Base-by-base conservation (phyloP, 2,329 filamentous ascomycete species). In the Fusarium dimerum region DNA sequence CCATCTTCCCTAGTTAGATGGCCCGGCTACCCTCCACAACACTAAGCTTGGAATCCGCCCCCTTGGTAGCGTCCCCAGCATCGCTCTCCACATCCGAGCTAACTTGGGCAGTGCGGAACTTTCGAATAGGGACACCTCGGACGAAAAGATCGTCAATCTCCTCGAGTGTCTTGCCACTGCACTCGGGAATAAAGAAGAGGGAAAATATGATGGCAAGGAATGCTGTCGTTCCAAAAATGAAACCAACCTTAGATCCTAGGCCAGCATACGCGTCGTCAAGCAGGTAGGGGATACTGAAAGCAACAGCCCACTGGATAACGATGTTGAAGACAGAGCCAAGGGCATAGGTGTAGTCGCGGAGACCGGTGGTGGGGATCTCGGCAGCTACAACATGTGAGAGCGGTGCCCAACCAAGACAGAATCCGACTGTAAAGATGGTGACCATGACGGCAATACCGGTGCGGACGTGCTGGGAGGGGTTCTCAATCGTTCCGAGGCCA, bases 231-330 rank as follows among this genome's bases (percentile, higher is more conserved):
- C 52, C 55, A 47, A 68, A 72, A 48, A 73, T 68, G 48, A 72
- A 72, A 15, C 71, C 71, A 6, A 72, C 66, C 48, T 71, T 72
- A 9, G 66, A 61, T 1, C 66, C 64, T 3, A 74, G 63, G 20
- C 63, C 59, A 1, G 68, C 71, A 36, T 71, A 71, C 7, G 66
- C 64, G 6, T 62, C 61, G 44, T 72, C 63, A 15, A 72, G 60
- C 18, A 74, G 65, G 52, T 74, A 74, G 1, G 72, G 73, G 9
- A 71, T 64, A 16, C 61, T 65, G 47, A 74, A 74, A 2, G 63
- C 67, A 4, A 73, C 65, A 6, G 66, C 58, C 51, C 64, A 67
- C 15, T 72, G 66, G 45, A 64, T 65, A 17, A 63, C 49, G 34
- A 73, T 59, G 47, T 68, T 71, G 45, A 69, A 56, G 12, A 64